Percentiles rank a stretch among this genome's conserved stretches.
phyloP scores from a whole-genome alignment of 148 eudicot species.

The Limonium bicolor region DNA sequence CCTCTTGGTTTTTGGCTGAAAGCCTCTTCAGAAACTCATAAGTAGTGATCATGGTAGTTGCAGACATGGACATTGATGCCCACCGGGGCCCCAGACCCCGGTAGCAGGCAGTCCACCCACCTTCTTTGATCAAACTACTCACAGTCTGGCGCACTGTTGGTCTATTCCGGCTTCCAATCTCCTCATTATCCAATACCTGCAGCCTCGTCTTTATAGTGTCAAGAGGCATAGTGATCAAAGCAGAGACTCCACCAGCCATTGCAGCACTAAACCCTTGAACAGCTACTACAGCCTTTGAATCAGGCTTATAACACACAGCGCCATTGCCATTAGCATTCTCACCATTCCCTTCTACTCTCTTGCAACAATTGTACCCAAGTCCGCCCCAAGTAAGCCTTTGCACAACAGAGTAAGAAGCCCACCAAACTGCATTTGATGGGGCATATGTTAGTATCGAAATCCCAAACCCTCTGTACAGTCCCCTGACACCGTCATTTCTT shows the following conservation, averaged over 20 bases:
- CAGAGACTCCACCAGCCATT: slow-evolving; percentile 48
- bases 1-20: slow-evolving; percentile 44
- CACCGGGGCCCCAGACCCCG: slow-evolving; percentile 66
- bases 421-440: slow-evolving; percentile 66
- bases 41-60: slow-evolving; percentile 66
- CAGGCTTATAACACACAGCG: slow-evolving; percentile 18
- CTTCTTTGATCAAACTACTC: slow-evolving; percentile 45
- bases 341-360: no score
- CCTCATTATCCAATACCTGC: slow-evolving; percentile 50
- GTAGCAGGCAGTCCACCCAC: slow-evolving; percentile 66
- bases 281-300: slow-evolving; percentile 39
- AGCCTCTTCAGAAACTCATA: slow-evolving; percentile 61
- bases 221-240: slow-evolving; percentile 58
- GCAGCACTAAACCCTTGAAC: slow-evolving; percentile 65
- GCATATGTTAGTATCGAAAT: slow-evolving; percentile 60
- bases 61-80: slow-evolving; percentile 64
- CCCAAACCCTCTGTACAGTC: slow-evolving; percentile 68
- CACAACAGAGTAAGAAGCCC: slow-evolving; percentile 60
- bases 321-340: slow-evolving; percentile 4
- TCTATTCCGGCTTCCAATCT: slow-evolving; percentile 33
- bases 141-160: slow-evolving; percentile 38
- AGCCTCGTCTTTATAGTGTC: slow-evolving; percentile 59
- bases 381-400: slow-evolving; percentile 60
- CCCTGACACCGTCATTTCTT: slow-evolving; percentile 40
- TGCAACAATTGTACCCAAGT: slow-evolving; percentile 21